Evolutionary conservation across 495 filamentous ascomycete species (phyloP).

Genomic region (Sabuloglossum arenarium): DNA sequence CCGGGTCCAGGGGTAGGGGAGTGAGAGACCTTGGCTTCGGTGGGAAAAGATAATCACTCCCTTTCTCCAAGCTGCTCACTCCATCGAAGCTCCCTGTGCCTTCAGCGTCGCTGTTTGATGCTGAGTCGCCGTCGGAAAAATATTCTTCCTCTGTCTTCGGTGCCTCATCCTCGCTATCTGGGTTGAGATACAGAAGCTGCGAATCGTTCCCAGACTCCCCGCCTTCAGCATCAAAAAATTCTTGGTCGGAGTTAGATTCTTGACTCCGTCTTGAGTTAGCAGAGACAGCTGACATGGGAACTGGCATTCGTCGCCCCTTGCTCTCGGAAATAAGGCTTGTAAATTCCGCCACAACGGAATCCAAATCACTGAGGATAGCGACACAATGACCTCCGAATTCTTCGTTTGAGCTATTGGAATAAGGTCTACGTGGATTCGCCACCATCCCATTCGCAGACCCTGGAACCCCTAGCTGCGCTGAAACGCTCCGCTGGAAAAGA

Average conservation of each 20-base stretch:
- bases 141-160: constrained; percentile 28
- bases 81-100: constrained; percentile 16
- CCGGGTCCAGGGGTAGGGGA: constrained; percentile 50
- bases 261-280: constrained; percentile 41
- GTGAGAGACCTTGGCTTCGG: constrained; percentile 46
- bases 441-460: background rate
- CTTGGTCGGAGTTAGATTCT: constrained; percentile 62
- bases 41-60: constrained; percentile 33
- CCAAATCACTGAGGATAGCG: constrained; percentile 61
- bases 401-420: constrained; percentile 16
- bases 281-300: constrained; percentile 18
- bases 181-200: constrained; percentile 51
- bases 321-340: constrained; percentile 51
- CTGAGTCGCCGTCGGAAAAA: constrained; percentile 36
- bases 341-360: constrained; percentile 65
- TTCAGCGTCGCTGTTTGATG: constrained; percentile 36
- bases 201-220: constrained; percentile 32
- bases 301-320: constrained; percentile 49
- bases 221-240: constrained; percentile 85
- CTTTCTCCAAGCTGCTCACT: background rate
- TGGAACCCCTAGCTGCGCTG: constrained; percentile 35
- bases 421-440: background rate
- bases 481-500: constrained; percentile 23
- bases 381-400: constrained; percentile 61
- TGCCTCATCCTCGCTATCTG: constrained; percentile 26